These are phyloP conservation scores for Curvularia sp. DNA, from an alignment of 2,329 filamentous ascomycete species.

Conservation along the genomic window DNA sequence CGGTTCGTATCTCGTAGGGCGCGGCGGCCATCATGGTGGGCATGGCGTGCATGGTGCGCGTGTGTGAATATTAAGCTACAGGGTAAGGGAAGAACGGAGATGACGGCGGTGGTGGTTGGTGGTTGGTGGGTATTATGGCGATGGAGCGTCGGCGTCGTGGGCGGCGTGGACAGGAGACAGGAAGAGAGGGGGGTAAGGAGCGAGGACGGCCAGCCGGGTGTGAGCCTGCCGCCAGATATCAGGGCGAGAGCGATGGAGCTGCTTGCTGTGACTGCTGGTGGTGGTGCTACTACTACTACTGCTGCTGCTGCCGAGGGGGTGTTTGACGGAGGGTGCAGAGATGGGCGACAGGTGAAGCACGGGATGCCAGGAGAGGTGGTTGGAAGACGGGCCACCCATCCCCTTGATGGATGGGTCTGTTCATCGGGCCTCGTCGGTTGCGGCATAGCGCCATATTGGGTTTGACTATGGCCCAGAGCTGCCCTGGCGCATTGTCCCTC, in stretches of 20 bases:
- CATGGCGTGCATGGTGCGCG: conserved; percentile 37
- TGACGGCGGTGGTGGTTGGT: conserved; percentile 16
- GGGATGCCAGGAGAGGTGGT: conserved; percentile 27
- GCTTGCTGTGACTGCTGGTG: conserved; percentile 28
- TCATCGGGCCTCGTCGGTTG: conserved; percentile 16
- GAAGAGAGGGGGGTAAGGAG: conserved; percentile 43
- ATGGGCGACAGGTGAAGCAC: conserved; percentile 32
- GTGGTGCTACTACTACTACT: conserved; percentile 15
- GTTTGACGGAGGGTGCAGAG: conserved; percentile 33
- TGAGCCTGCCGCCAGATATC: conserved; percentile 35
- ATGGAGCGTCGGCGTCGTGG: conserved; percentile 25
- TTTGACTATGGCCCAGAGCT: conserved; percentile 7
- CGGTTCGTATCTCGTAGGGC: conserved; percentile 71
- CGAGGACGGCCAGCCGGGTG: conserved; percentile 43
- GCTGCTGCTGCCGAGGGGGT: conserved; percentile 8
- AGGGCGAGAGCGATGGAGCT: conserved; percentile 37
- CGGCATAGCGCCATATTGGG: conserved; percentile 18
- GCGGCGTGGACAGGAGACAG: conserved; percentile 35
- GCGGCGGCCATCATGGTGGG: conserved; percentile 62
- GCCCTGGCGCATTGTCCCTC: conserved; percentile 11
- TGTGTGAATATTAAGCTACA: conserved; percentile 18
- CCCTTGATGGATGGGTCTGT: conserved; percentile 24
- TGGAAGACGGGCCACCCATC: conserved; percentile 24
- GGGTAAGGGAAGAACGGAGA: neutral
- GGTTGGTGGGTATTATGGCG: conserved; percentile 18